phyloP scores from a whole-genome alignment of 495 filamentous ascomycete genomes.

The Venustampulla echinocandica region DNA sequence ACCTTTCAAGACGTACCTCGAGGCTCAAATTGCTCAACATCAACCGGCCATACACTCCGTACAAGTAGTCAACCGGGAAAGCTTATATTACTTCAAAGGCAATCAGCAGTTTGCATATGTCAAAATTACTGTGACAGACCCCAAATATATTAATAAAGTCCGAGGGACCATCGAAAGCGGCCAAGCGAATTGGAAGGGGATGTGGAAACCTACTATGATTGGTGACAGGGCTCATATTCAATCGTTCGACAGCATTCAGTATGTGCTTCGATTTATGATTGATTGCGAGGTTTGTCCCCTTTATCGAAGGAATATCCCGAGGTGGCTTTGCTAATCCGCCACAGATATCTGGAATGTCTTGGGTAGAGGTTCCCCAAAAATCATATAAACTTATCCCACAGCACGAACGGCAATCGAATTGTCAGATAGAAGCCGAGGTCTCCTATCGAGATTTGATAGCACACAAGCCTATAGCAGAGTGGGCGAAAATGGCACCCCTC shows the following conservation, averaged over 20 bases:
- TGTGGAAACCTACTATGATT: slow-evolving; percentile 65
- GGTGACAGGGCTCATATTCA: slow-evolving; percentile 47
- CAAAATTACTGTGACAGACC: slow-evolving; percentile 85
- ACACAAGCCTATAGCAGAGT: slow-evolving; percentile 85
- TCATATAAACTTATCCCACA: slow-evolving; percentile 59
- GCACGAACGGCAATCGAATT: slow-evolving; percentile 68
- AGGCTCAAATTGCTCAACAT: slow-evolving; percentile 58
- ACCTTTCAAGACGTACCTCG: slow-evolving; percentile 66
- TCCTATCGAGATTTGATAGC: slow-evolving; percentile 77
- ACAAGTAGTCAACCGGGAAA: slow-evolving; percentile 71
- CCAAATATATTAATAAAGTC: slow-evolving; percentile 66
- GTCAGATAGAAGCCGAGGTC: slow-evolving; percentile 85
- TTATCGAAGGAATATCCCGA: too few relatives aligned
- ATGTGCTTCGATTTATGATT: slow-evolving; percentile 94
- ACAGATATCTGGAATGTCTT: slow-evolving; percentile 87
- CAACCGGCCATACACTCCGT: slow-evolving; percentile 62
- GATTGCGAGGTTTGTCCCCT: slow-evolving; percentile 59
- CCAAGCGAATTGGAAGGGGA: slow-evolving; percentile 77
- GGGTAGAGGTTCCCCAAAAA: slow-evolving; percentile 76
- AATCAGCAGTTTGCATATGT: slow-evolving; percentile 87
- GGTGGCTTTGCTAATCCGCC: slow-evolving; percentile 7
- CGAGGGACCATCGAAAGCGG: slow-evolving; percentile 63
- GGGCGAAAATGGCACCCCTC: slow-evolving; percentile 96
- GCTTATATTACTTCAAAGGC: slow-evolving; percentile 86
- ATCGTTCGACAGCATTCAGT: slow-evolving; percentile 93